A percentile compares a stretch with the other conserved stretches of the same genome.
Evolutionary conservation across 2,329 filamentous ascomycete species (phyloP).

Genomic region (Aspergillus japonicus): DNA sequence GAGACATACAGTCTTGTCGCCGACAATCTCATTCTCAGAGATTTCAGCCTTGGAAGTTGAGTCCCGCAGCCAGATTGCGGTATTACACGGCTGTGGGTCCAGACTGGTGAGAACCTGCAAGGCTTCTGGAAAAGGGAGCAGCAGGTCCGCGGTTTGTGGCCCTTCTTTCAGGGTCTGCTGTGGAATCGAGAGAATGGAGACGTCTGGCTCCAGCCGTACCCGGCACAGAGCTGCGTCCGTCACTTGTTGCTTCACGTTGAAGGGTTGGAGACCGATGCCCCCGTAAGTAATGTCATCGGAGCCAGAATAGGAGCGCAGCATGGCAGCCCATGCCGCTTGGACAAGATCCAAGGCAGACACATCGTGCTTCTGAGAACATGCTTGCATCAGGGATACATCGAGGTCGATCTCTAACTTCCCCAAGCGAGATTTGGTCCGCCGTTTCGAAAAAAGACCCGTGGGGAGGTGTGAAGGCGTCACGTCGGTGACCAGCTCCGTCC

Average conservation of each 20-base stretch:
- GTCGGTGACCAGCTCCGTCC: slow-evolving; percentile 13
- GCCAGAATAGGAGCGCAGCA: slow-evolving; percentile 15
- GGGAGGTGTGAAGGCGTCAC: slow-evolving; percentile 15
- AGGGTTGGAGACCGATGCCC: slow-evolving; percentile 12
- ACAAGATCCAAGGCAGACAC: slow-evolving; percentile 13
- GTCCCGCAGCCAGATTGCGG: slow-evolving; percentile 14
- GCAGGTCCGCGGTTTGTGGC: slow-evolving; percentile 7
- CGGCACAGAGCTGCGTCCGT: slow-evolving; percentile 13
- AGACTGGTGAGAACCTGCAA: slow-evolving; percentile 11
- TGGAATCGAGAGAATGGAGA: slow-evolving; percentile 8
- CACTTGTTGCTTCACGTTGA: slow-evolving; percentile 12
- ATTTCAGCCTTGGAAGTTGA: slow-evolving; percentile 9
- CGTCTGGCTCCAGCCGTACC: slow-evolving; percentile 8
- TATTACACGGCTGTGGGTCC: slow-evolving; percentile 16
- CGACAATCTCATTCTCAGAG: slow-evolving; percentile 8
- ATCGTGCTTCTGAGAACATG: slow-evolving; percentile 15
- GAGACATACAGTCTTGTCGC: slow-evolving; percentile 10
- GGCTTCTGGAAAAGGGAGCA: slow-evolving; percentile 13
- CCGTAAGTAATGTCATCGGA: slow-evolving; percentile 16
- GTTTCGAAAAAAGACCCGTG: slow-evolving; percentile 12
- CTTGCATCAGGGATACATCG: slow-evolving; percentile 9
- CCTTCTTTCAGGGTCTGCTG: slow-evolving; percentile 11
- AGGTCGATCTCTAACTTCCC: slow-evolving; percentile 11
- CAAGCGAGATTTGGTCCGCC: background rate
- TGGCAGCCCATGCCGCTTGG: slow-evolving; percentile 15